Percentiles rank a stretch among this genome's conserved stretches.
Conservation (phyloP, 805 yeast genomes). For the Yarrowia yakushimensis region DNA sequence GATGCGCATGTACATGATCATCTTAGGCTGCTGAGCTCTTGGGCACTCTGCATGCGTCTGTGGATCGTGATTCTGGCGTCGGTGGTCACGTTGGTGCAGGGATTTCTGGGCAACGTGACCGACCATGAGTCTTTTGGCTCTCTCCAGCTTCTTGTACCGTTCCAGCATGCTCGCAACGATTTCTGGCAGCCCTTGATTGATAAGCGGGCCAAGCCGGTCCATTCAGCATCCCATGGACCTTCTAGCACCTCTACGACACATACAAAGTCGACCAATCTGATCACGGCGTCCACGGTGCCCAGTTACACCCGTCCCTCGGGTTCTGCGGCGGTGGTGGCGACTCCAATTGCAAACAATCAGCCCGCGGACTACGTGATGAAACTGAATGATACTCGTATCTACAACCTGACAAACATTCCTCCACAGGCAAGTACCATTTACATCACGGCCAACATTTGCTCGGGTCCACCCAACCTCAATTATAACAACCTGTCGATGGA, state of each 20-base stretch:
- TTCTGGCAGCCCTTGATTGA: background rate
- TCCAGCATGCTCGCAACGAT: background rate
- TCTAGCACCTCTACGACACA: background rate
- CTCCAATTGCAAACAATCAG: slow-evolving; percentile 31
- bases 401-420: slow-evolving; percentile 30
- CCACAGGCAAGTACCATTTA: slow-evolving; percentile 34
- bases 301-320: background rate
- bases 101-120: slow-evolving; percentile 2
- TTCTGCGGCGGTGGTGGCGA: slow-evolving; percentile 30
- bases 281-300: slow-evolving; percentile 10
- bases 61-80: background rate
- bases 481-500: slow-evolving; percentile 29
- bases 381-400: slow-evolving; percentile 36
- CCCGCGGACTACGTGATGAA: slow-evolving; percentile 35
- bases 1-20: background rate
- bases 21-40: too few relatives aligned
- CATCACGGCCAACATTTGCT: slow-evolving; percentile 40
- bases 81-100: background rate
- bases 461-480: slow-evolving; percentile 31
- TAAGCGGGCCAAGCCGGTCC: background rate
- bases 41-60: background rate
- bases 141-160: background rate
- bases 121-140: background rate
- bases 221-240: too few relatives aligned
- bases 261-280: background rate